These are phyloP conservation scores for Peronospora belbahrii DNA, from an alignment of 352 stramenopile species.

Conservation along the genomic window DNA sequence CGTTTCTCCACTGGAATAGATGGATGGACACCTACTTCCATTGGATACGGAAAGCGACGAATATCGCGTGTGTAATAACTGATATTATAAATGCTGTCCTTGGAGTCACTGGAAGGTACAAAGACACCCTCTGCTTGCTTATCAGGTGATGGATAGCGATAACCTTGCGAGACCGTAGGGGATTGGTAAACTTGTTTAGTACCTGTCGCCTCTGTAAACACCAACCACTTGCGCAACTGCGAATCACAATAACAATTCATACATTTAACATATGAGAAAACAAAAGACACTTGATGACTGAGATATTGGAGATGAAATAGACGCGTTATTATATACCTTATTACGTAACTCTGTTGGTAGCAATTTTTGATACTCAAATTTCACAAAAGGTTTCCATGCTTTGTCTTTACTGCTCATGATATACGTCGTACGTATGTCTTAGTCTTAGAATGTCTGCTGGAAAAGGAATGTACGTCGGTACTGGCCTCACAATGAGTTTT, in stretches of 20 bases:
- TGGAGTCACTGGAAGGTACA: conserved; percentile 62
- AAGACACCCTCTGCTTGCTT: conserved; percentile 57
- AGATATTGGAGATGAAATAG: too few relatives aligned
- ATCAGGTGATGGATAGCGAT: conserved; percentile 70
- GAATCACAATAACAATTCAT: neutral
- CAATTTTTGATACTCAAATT: conserved; percentile 68
- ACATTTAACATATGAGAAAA: neutral
- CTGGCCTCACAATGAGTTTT: conserved; percentile 10
- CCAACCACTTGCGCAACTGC: conserved; percentile 70
- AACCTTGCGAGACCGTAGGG: conserved; percentile 51
- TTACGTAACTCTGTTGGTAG: conserved; percentile 59
- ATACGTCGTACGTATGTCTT: too few relatives aligned
- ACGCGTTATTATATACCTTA: conserved; percentile 51
- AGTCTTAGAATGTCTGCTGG: conserved; percentile 2
- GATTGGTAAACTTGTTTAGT: conserved; percentile 68
- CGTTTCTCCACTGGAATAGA: conserved; percentile 50
- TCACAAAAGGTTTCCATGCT: conserved; percentile 76
- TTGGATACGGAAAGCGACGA: conserved; percentile 54
- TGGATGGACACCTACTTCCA: conserved; percentile 67
- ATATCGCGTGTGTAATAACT: conserved; percentile 88
- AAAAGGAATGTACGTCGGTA: too few relatives aligned
- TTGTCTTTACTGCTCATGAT: conserved; percentile 61
- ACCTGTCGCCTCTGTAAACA: conserved; percentile 75
- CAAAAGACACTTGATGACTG: too few relatives aligned
- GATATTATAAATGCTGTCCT: conserved; percentile 81